Evolutionary conservation across 305 asterid genomes (phyloP).

Genomic region (Fraxinus sp.): DNA sequence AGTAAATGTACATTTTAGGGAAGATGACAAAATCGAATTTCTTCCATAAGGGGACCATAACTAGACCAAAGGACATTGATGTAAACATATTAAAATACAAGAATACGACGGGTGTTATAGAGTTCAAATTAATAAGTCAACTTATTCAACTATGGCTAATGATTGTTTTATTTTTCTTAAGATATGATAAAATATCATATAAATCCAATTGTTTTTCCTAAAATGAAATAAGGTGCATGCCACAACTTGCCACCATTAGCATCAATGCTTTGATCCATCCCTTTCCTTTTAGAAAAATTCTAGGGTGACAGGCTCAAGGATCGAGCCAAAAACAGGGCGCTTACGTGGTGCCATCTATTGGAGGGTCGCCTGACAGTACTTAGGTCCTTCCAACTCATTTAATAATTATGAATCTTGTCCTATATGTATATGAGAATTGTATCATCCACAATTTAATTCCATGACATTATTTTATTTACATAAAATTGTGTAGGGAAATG

Average conservation of each 20-base stretch:
- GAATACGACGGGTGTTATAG: neutral
- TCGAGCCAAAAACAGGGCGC: too few relatives aligned
- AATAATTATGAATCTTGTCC: constrained; percentile 17
- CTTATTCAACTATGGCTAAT: neutral
- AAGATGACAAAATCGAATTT: neutral
- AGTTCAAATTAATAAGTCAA: neutral
- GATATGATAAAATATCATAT: neutral
- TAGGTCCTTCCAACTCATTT: constrained; percentile 26
- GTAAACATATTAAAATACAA: too few relatives aligned
- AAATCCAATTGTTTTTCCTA: constrained; percentile 16
- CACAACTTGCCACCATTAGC: neutral
- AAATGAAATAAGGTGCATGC: neutral
- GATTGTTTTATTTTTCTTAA: neutral
- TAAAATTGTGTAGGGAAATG: neutral
- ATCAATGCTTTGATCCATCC: constrained; percentile 27
- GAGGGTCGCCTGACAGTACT: too few relatives aligned
- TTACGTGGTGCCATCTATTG: too few relatives aligned
- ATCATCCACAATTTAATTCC: neutral
- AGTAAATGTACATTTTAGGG: neutral
- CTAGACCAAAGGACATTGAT: too few relatives aligned
- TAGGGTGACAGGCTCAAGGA: too few relatives aligned
- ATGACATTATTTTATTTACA: neutral
- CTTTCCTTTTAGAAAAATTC: constrained; percentile 11
- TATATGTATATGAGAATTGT: neutral
- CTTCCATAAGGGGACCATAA: too few relatives aligned